Percentiles rank a stretch among this genome's conserved stretches.
phyloP scores from a whole-genome alignment of 2,329 filamentous ascomycete species.

The Trichoderma afroharzianum region DNA sequence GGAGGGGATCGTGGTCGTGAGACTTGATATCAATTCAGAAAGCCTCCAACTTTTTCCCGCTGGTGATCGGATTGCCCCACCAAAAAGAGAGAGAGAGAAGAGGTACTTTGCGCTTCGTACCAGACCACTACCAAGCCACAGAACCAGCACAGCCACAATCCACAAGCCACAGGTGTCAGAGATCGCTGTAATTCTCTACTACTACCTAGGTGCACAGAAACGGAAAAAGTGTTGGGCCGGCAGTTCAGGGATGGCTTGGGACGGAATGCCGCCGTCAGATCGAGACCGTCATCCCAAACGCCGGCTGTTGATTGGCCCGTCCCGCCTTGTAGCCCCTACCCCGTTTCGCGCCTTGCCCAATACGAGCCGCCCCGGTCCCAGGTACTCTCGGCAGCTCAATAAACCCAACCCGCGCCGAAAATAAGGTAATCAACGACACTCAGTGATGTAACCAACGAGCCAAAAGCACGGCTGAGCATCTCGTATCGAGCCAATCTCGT shows the following conservation, averaged over 20 bases:
- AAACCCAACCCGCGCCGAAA: not conserved
- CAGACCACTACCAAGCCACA: not conserved
- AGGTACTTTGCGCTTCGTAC: not conserved
- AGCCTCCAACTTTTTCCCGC: constrained; percentile 15
- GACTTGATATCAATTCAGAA: not conserved
- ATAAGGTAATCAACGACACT: not conserved
- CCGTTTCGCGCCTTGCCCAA: not conserved
- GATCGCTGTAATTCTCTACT: not conserved
- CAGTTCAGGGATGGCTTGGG: not conserved
- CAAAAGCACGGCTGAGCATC: not conserved
- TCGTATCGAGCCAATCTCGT: not conserved
- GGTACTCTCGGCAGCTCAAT: not conserved
- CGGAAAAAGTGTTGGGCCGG: not conserved
- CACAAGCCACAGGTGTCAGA: not conserved
- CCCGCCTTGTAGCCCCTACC: not conserved
- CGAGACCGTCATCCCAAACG: not conserved
- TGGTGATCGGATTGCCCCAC: constrained; percentile 3
- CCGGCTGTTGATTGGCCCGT: not conserved
- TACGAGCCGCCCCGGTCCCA: not conserved
- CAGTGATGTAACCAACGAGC: constrained; percentile 10
- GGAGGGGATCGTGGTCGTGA: not conserved
- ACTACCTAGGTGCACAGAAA: no score
- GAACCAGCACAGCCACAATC: not conserved
- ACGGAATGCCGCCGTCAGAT: not conserved
- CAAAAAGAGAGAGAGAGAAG: not conserved